Evolutionary conservation across 345 rosid genomes (phyloP).

Genomic region (Camelina laxa): DNA sequence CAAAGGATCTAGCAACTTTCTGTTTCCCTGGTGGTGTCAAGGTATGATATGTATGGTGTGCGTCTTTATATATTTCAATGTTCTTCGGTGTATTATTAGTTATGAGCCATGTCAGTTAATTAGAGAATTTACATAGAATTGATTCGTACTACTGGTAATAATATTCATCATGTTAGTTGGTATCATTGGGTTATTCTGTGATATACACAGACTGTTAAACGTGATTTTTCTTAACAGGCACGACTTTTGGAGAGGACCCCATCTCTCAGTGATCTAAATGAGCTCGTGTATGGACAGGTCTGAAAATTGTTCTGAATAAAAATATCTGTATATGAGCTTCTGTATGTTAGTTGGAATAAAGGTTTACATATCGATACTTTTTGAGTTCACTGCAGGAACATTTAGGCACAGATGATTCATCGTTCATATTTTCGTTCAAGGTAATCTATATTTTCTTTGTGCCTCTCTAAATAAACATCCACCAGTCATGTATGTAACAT

Average conservation of each 20-base stretch:
- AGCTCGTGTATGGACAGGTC: constrained; percentile 96
- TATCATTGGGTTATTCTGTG: constrained; percentile 13
- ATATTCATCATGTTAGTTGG: background rate
- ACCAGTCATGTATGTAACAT: constrained; percentile 12
- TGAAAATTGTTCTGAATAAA: constrained; percentile 19
- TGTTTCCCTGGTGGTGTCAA: constrained; percentile 96
- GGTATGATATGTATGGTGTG: constrained; percentile 52
- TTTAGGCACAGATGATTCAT: constrained; percentile 80
- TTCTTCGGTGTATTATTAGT: constrained; percentile 14
- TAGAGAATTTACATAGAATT: background rate
- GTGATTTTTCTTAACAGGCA: constrained; percentile 56
- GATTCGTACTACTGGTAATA: background rate
- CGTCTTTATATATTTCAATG: background rate
- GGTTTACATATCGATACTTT: constrained; percentile 17
- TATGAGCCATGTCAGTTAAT: constrained; percentile 4
- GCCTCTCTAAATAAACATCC: constrained; percentile 6
- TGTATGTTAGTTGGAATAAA: constrained; percentile 13
- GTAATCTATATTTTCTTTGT: constrained; percentile 47
- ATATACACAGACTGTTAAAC: constrained; percentile 30
- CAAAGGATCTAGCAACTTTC: constrained; percentile 86
- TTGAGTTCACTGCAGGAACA: constrained; percentile 66
- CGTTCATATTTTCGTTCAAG: constrained; percentile 90
- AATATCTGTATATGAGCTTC: constrained; percentile 17
- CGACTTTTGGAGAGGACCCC: constrained; percentile 86
- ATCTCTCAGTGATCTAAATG: constrained; percentile 92